Base-by-base conservation (phyloP, 495 filamentous ascomycete species). In the Aspergillus conjunctus region DNA sequence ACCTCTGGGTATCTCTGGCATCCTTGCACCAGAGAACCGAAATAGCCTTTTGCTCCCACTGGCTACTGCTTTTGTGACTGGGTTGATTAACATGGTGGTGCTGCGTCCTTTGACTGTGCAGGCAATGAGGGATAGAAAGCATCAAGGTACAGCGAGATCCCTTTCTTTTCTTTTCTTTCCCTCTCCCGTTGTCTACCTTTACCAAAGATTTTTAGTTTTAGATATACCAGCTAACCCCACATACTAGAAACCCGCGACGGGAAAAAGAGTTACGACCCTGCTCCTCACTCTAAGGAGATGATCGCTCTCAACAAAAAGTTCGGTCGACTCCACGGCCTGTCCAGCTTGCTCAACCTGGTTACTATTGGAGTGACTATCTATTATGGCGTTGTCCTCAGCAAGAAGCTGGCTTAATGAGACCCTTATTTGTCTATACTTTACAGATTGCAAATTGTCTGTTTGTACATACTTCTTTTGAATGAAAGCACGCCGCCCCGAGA, bases 261-360 rank as follows among this genome's bases (percentile, higher is more conserved):
- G 56, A 96, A 94, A 81, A 88, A 85, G 70, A 87, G 84, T 72
- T 87, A 91, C 62, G 92, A 96, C 56, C 71, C 77, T 22, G 80
- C 82, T 15, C 86, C 90, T 33, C 88, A 93, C 63, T 91, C 88
- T 7, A 81, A 87, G 70, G 90, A 90, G 76, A 97, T 97, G 92
- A 61, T 80, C 60, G 79, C 79, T 26, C 71, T 98, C 69, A 97
- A 96, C 77, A 89, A 85, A 77, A 78, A 76, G 66, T 98, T 98
- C 77, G 83, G 81, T 6, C 81, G 79, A 45, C 74, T 96, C 52
- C 93, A 98, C 77, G 91, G 93, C 20, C 67, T 85, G 17, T 92
- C 89, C 21, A 85, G 88, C 51, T 65, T 92, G 62, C 64, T 93
- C 45, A 96, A 95, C 70, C 59, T 97, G 63, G 77, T 80, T 21